Evolutionary conservation across 2,329 filamentous ascomycete genomes (phyloP), one percentile per base, ranked within the genome.

Genomic region (Grosmannia penicillata): DNA sequence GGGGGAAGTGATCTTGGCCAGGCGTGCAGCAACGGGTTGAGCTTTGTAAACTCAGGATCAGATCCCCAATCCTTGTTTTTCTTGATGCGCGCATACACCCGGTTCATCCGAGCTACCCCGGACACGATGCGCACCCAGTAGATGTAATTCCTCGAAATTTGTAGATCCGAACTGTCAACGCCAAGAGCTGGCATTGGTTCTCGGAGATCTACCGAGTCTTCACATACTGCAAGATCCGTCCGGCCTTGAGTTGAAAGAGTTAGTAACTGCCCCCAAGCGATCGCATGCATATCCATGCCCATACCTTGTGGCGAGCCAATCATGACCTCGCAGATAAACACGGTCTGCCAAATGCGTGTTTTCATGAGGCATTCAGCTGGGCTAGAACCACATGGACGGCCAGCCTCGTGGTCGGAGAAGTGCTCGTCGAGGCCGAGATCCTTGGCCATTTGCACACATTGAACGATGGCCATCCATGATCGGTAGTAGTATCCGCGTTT

Each of bases 401-500:
- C 82, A 37, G 74, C 71, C 45, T 78, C 70, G 55, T 96, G 91
- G 32, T 78, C 74, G 42, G 82, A 77, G 44, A 76, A 76, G 58
- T 96, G 89, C 46, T 94, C 85, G 52, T 95, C 78, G 6, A 96
- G 64, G 17, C 86, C 84, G 24, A 96, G 65, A 53, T 95, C 89
- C 51, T 93, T 91, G 21, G 77, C 85, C 84, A 96, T 94, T 33
- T 86, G 80, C 8, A 93, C 80, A 45, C 89, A 85, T 43, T 87
- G 84, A 38, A 94, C 89, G 17, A 93, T 76, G 6, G 82, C 84
- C 75, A 95, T 93, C 89, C 91, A 96, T 0, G 91, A 96, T 27
- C 89, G 78, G 59, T 91, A 96, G 57, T 91, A 96, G 54, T 96
- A 96, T 1, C 91, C 91, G 43, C 84, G 77, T 53, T 93, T 93